phyloP scores from a whole-genome alignment of 2,329 filamentous ascomycete genomes.

The Pyrenochaeta sp. region DNA sequence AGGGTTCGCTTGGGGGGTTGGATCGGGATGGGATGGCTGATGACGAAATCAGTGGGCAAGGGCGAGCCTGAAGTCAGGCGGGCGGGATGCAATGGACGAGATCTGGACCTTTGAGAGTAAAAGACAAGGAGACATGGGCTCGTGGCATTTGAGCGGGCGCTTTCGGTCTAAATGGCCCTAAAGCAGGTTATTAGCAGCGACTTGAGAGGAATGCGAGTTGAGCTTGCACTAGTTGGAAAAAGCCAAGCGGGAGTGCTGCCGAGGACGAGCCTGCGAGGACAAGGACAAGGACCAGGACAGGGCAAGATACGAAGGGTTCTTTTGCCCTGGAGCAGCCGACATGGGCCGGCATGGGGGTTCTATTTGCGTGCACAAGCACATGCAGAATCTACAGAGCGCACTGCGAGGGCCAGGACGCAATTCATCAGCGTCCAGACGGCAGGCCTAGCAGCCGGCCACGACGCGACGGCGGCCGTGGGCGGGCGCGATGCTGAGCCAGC shows the following conservation, averaged over 20 bases:
- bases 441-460: too few relatives aligned
- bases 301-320: too few relatives aligned
- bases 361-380: too few relatives aligned
- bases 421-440: too few relatives aligned
- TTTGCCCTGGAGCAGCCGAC: too few relatives aligned
- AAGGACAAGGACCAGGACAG: not conserved
- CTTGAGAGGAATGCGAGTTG: constrained; percentile 33
- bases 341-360: too few relatives aligned
- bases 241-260: constrained; percentile 23
- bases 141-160: constrained; percentile 29
- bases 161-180: constrained; percentile 36
- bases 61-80: constrained; percentile 25
- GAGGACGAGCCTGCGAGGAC: constrained; percentile 9
- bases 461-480: too few relatives aligned
- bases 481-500: too few relatives aligned
- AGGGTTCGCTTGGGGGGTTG: constrained; percentile 14
- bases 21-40: constrained; percentile 20
- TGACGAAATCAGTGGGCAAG: constrained; percentile 32
- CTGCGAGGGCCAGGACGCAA: too few relatives aligned
- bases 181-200: constrained; percentile 35
- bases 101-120: constrained; percentile 34
- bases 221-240: constrained; percentile 13
- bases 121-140: constrained; percentile 34
- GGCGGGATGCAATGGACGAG: constrained; percentile 25
- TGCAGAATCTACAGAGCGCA: too few relatives aligned